Evolutionary conservation across 2,329 filamentous ascomycete genomes (phyloP).

Genomic region (Fusarium temperatum): DNA sequence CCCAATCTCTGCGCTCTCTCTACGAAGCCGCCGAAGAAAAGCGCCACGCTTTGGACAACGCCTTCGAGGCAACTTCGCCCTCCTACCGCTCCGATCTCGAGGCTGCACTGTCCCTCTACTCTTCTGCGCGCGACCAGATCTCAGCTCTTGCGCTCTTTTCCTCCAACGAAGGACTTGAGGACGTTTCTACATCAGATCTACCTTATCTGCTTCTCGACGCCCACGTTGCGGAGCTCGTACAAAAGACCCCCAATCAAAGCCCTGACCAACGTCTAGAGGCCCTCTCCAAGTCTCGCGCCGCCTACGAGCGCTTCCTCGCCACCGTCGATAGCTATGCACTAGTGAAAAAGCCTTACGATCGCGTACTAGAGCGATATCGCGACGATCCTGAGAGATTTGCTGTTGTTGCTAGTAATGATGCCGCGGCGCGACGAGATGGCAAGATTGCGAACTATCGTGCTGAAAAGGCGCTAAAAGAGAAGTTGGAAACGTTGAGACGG

Average conservation of each 20-base stretch:
- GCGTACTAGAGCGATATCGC: constrained; percentile 76
- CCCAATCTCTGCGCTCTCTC: constrained; percentile 59
- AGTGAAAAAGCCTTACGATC: constrained; percentile 70
- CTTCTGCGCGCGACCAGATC: constrained; percentile 75
- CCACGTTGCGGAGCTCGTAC: constrained; percentile 80
- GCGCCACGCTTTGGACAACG: constrained; percentile 67
- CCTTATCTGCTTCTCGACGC: constrained; percentile 85
- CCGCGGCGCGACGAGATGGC: constrained; percentile 75
- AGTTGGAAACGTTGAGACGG: constrained; percentile 69
- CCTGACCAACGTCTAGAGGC: constrained; percentile 67
- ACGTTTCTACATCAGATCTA: constrained; percentile 84
- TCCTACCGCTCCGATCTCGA: constrained; percentile 74
- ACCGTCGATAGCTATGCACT: constrained; percentile 82
- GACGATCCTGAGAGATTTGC: constrained; percentile 79
- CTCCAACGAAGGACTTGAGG: constrained; percentile 87
- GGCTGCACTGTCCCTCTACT: constrained; percentile 74
- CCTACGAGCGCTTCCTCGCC: constrained; percentile 82
- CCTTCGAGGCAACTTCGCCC: constrained; percentile 71
- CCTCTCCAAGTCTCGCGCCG: constrained; percentile 70
- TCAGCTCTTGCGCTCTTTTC: constrained; percentile 84
- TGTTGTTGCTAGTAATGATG: constrained; percentile 68
- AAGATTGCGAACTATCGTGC: constrained; percentile 88
- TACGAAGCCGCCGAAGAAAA: constrained; percentile 61
- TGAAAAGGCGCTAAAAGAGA: constrained; percentile 85
- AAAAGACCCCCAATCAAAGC: constrained; percentile 67